A percentile compares a stretch with the other conserved stretches of the same genome.
Conservation (phyloP, 768 basidiomycete genomes). For the Pulveroboletus frians region DNA sequence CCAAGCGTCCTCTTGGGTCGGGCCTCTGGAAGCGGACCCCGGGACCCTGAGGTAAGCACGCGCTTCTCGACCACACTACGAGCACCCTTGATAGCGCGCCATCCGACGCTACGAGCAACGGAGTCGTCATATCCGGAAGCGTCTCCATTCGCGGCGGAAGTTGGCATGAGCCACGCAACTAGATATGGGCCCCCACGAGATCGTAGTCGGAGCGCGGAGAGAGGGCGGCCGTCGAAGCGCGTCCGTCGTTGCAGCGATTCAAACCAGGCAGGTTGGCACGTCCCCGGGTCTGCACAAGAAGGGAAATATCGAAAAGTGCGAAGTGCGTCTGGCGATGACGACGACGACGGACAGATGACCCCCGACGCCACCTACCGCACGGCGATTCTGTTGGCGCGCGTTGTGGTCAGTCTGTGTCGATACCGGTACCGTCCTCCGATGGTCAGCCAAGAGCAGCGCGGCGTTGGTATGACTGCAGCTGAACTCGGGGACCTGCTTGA, state of each 20-base stretch:
- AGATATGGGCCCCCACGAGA: slow-evolving; percentile 7
- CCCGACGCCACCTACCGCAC: slow-evolving; percentile 7
- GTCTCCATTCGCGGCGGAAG: slow-evolving; percentile 2
- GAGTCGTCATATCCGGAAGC: slow-evolving; percentile 11
- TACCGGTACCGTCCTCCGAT: slow-evolving; percentile 13
- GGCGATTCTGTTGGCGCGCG: slow-evolving; percentile 19
- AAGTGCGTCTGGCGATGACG: not conserved
- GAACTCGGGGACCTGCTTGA: slow-evolving; percentile 31
- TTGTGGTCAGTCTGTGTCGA: slow-evolving; percentile 23
- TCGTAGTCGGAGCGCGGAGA: slow-evolving; percentile 18
- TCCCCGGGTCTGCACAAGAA: slow-evolving; percentile 3
- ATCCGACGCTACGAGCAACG: slow-evolving; percentile 1
- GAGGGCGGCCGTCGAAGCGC: slow-evolving; percentile 29
- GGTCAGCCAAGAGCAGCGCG: slow-evolving; percentile 3
- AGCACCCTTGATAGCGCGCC: not conserved
- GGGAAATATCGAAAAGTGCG: not conserved
- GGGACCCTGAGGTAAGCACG: slow-evolving; percentile 12
- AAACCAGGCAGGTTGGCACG: slow-evolving; percentile 1
- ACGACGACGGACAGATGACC: not conserved
- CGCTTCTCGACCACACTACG: slow-evolving; percentile 11
- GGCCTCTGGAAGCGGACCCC: slow-evolving; percentile 7
- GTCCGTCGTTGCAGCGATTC: slow-evolving; percentile 14
- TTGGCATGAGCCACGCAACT: not conserved
- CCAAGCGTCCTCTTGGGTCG: not conserved
- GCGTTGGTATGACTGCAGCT: slow-evolving; percentile 23